Evolutionary conservation across 176 grass and related monocot species (phyloP).

Genomic region (Aegilops longissima): DNA sequence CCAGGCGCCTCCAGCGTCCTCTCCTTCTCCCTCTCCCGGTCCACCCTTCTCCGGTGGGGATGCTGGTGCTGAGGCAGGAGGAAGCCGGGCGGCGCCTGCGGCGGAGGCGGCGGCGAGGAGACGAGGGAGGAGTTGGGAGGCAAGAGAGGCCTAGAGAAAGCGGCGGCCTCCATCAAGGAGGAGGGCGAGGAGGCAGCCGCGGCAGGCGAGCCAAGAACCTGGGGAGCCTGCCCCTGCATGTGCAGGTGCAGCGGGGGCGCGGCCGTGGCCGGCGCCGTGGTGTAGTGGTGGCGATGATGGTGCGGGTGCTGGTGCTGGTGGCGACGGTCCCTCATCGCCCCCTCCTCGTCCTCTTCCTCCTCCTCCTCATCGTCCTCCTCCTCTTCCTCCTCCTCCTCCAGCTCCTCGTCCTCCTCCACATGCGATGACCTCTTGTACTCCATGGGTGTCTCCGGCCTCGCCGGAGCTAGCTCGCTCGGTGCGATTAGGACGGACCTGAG

Average conservation of each 20-base stretch:
- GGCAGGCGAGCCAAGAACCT: constrained; percentile 27
- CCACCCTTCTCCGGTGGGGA: constrained; percentile 32
- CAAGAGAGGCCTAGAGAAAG: constrained; percentile 68
- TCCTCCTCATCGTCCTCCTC: constrained; percentile 30
- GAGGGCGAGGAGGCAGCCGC: not conserved
- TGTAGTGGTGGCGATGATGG: constrained; percentile 33
- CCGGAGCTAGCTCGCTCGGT: not conserved
- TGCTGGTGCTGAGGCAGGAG: constrained; percentile 13
- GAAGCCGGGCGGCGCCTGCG: constrained; percentile 7
- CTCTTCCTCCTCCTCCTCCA: constrained; percentile 11
- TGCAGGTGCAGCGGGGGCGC: not conserved
- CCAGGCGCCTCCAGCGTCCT: not conserved
- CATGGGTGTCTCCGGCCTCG: constrained; percentile 28
- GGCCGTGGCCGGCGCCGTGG: not conserved
- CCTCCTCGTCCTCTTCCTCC: not conserved
- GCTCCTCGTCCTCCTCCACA: constrained; percentile 46
- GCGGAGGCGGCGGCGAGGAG: not conserved
- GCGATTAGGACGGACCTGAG: not conserved
- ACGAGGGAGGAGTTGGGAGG: constrained; percentile 73
- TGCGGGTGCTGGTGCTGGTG: constrained; percentile 5
- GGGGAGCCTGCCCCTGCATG: constrained; percentile 6
- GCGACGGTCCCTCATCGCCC: constrained; percentile 19
- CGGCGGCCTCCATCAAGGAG: constrained; percentile 32
- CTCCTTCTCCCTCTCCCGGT: constrained; percentile 25
- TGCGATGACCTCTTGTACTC: constrained; percentile 63